These are phyloP conservation scores for Ophiostoma montium DNA, from an alignment of 2,329 filamentous ascomycete species.

Conservation along the genomic window DNA sequence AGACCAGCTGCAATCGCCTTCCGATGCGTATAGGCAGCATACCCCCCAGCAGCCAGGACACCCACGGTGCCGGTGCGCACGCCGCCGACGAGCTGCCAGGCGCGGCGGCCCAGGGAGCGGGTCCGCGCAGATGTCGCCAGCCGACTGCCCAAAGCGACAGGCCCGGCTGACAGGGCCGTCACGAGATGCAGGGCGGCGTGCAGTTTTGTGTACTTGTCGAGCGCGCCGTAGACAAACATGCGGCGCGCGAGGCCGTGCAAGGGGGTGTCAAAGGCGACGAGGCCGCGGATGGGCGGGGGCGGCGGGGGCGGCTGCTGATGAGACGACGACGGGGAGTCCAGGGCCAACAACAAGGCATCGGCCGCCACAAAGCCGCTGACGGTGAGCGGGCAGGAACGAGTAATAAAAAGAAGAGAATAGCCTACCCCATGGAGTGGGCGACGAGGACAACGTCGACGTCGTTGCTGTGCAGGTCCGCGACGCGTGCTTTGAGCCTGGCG, in stretches of 20 bases:
- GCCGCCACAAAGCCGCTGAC: constrained; percentile 63
- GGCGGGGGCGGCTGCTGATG: constrained; percentile 32
- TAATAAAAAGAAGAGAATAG: no score
- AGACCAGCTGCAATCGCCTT: constrained; percentile 45
- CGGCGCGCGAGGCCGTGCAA: constrained; percentile 52
- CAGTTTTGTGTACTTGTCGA: constrained; percentile 44
- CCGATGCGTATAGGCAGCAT: constrained; percentile 71
- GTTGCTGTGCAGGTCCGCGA: constrained; percentile 63
- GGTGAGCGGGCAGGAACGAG: neutral
- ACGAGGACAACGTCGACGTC: constrained; percentile 69
- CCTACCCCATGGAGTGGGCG: constrained; percentile 62
- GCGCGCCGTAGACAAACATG: constrained; percentile 47
- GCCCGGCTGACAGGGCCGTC: constrained; percentile 37
- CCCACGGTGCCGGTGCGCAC: constrained; percentile 72
- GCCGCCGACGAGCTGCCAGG: constrained; percentile 54
- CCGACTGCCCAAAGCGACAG: constrained; percentile 31
- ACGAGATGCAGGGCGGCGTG: constrained; percentile 42
- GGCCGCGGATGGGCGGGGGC: constrained; percentile 69
- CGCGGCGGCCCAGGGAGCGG: constrained; percentile 11
- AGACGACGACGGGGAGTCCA: constrained; percentile 25
- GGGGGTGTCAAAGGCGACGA: constrained; percentile 76
- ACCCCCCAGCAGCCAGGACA: constrained; percentile 63
- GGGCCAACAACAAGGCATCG: constrained; percentile 59
- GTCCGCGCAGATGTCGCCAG: no score
- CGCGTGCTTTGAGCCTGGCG: constrained; percentile 54